Percentiles rank a stretch among this genome's conserved stretches.
phyloP scores from a whole-genome alignment of 768 basidiomycete species.

The Suillus cothurnatus region DNA sequence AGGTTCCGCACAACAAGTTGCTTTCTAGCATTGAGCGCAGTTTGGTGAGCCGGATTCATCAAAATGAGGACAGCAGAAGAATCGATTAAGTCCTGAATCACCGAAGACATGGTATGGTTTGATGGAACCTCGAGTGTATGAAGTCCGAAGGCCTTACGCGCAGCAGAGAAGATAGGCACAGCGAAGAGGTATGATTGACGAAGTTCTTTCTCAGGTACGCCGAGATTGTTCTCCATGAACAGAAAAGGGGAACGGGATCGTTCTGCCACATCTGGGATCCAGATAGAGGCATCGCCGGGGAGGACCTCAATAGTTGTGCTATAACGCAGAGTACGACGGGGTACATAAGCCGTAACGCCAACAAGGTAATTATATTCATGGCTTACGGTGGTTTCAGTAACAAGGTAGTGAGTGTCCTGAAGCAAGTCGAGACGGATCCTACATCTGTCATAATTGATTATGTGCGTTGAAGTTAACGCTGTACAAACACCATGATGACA shows the following conservation, averaged over 20 bases:
- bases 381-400: constrained; percentile 31
- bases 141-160: constrained; percentile 16
- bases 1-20: constrained; percentile 42
- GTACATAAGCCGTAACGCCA: neutral
- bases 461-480: neutral
- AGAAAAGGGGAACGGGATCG: constrained; percentile 51
- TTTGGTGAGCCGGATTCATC: constrained; percentile 69
- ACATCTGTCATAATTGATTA: neutral
- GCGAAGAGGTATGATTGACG: constrained; percentile 54
- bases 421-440: constrained; percentile 12
- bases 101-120: constrained; percentile 16
- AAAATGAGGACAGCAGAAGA: constrained; percentile 57
- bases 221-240: constrained; percentile 59
- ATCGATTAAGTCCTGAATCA: constrained; percentile 22
- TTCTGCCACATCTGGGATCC: constrained; percentile 35
- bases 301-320: constrained; percentile 59
- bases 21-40: constrained; percentile 66
- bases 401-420: constrained; percentile 27
- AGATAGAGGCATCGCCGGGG: constrained; percentile 55
- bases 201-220: constrained; percentile 62
- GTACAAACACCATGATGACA: no score
- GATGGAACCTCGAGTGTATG: neutral
- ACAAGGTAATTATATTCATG: neutral
- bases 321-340: neutral
- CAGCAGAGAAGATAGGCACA: constrained; percentile 35